Evolutionary conservation across 768 basidiomycete species (phyloP).

Genomic region (Rhizopogon vulgaris): DNA sequence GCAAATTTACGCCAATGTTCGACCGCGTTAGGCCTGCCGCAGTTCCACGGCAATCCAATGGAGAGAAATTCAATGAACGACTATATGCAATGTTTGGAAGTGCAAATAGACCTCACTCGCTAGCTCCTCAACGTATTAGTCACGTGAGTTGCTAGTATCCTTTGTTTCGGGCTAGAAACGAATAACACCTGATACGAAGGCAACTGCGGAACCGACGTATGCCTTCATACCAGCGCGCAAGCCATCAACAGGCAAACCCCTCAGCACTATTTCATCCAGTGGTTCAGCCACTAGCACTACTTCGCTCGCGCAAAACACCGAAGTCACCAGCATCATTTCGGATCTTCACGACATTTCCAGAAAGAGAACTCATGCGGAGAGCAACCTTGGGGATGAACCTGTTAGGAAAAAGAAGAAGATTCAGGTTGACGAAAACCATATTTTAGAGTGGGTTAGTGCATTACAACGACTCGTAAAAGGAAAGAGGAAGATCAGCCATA

Average conservation of each 20-base stretch:
- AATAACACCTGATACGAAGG: not conserved
- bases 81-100: not conserved
- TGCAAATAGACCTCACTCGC: not conserved
- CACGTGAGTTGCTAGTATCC: not conserved
- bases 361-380: not conserved
- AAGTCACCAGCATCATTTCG: not conserved
- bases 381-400: not conserved
- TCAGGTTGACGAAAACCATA: conserved; percentile 3
- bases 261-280: not conserved
- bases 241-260: not conserved
- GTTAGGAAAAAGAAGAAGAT: not conserved
- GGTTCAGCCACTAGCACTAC: not conserved
- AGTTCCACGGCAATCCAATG: not conserved
- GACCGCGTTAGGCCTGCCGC: not conserved
- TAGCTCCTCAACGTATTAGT: not conserved
- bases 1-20: not conserved
- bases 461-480: conserved; percentile 27
- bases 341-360: not conserved
- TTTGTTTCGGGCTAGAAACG: not conserved
- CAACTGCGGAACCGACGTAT: not conserved
- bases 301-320: not conserved
- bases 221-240: not conserved
- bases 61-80: not conserved
- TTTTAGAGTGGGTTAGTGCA: conserved; percentile 13
- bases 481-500: conserved; percentile 11